Conservation (phyloP, 139 green algal genomes). For the Chlorella sp. region DNA sequence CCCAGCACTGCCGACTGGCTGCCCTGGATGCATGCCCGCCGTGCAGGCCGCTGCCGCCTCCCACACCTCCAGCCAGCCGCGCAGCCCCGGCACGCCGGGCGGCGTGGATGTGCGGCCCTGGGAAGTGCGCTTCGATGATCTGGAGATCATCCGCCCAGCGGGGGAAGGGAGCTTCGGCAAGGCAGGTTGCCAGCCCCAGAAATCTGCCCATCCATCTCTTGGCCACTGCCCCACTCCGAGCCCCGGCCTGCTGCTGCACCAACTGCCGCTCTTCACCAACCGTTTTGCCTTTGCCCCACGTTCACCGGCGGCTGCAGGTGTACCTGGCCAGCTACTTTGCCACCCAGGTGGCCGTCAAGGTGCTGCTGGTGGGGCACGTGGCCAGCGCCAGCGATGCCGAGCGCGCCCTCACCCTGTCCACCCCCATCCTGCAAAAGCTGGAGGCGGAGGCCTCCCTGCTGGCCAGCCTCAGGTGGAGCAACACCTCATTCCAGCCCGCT, state of each 20-base stretch:
- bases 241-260: too few species aligned
- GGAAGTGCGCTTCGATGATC: not conserved
- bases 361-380: not conserved
- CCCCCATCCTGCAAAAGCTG: not conserved
- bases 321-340: not conserved
- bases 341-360: not conserved
- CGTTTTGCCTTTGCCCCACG: too few species aligned
- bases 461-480: not conserved
- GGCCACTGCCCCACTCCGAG: too few species aligned
- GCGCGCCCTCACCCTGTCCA: not conserved
- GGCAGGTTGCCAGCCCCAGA: too few species aligned
- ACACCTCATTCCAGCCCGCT: too few species aligned
- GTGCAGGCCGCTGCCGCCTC: too few species aligned
- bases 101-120: not conserved
- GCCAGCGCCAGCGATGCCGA: not conserved
- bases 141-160: not conserved
- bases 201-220: too few species aligned
- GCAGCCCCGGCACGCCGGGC: not conserved
- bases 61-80: too few species aligned
- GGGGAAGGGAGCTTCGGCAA: not conserved
- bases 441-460: conserved; percentile 2
- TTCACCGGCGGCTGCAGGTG: not conserved
- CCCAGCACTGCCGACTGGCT: too few species aligned
- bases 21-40: too few species aligned
- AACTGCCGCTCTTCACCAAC: too few species aligned